Base-by-base conservation (phyloP, 495 filamentous ascomycete genomes). In the Immersiella caudata region DNA sequence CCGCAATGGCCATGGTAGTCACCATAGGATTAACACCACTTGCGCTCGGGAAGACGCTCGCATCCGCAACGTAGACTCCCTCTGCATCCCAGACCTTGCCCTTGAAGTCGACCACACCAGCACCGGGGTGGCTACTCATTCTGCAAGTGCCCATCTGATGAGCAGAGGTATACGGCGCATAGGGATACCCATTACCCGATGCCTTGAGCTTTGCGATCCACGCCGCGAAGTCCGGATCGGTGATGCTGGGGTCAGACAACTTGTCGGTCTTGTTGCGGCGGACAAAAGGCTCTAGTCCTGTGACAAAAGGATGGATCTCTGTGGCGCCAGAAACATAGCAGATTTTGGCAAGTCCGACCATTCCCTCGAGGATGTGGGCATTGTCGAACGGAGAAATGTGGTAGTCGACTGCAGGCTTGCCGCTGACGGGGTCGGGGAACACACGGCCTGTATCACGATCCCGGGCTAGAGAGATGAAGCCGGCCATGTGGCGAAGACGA, bases 1-100 rank as follows among this genome's bases (percentile, higher is more conserved):
- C 85, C 26, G 89, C 82, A 69, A 97, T 93, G 2, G 88, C 92
- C 93, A 97, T 95, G 64, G 84, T 90, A 54, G 93, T 96, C 36
- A 97, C 80, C 94, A 97, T 97, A 3, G 93, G 94, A 75, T 97
- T 97, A 12, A 96, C 93, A 6, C 94, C 94, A 70, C 90, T 93
- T 6, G 94, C 93, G 64, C 88, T 91, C 0, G 94, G 94, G 68
- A 97, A 93, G 0, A 97, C 88, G 69, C 92, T 96, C 27, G 93
- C 91, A 81, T 98, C 94, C 2, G 89, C 85, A 2, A 97, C 88
- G 73, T 90, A 95, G 70, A 97, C 66, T 0, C 87, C 88, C 56
- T 89, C 79, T 0, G 85, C 83, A 0, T 87, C 93, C 92, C 92
- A 96, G 3, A 95, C 92, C 70, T 82, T 84, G 0, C 93, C 93